Conservation (phyloP, 257 asterid species). For the Coffea eugenioides region DNA sequence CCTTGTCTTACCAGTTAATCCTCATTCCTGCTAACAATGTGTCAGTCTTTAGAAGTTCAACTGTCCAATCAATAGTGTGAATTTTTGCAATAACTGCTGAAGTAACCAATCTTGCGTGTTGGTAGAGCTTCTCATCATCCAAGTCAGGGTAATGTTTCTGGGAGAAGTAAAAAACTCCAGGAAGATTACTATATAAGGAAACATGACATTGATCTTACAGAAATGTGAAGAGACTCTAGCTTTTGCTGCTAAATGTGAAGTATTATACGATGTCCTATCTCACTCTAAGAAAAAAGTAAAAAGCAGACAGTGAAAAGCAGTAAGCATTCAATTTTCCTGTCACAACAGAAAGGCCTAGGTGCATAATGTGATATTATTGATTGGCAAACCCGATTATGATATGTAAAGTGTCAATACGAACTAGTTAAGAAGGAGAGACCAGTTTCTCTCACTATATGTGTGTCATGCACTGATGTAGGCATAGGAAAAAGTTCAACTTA, state of each 20-base stretch:
- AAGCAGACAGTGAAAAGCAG: background rate
- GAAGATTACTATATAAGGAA: background rate
- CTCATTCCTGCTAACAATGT: constrained; percentile 33
- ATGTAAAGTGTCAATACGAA: too few species aligned
- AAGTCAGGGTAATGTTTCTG: constrained; percentile 26
- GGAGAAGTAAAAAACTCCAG: background rate
- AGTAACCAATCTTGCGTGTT: constrained; percentile 33
- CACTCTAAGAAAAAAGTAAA: background rate
- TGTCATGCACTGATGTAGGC: too few species aligned
- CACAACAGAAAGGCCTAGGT: background rate
- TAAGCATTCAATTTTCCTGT: background rate
- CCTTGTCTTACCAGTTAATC: constrained; percentile 25
- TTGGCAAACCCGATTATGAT: background rate
- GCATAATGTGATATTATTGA: background rate
- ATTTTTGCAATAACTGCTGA: constrained; percentile 35
- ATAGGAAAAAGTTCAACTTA: background rate
- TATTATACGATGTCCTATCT: background rate
- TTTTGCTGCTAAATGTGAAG: background rate
- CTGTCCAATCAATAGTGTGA: constrained; percentile 39
- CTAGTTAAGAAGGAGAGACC: background rate
- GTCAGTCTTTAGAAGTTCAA: constrained; percentile 35
- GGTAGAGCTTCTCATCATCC: constrained; percentile 33
- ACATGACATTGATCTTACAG: background rate
- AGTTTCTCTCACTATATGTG: background rate
- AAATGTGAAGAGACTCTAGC: background rate